A percentile compares a stretch with the other conserved stretches of the same genome.
These are phyloP conservation scores for Linanthus parryae DNA, from an alignment of 148 eudicot species.

Conservation along the genomic window DNA sequence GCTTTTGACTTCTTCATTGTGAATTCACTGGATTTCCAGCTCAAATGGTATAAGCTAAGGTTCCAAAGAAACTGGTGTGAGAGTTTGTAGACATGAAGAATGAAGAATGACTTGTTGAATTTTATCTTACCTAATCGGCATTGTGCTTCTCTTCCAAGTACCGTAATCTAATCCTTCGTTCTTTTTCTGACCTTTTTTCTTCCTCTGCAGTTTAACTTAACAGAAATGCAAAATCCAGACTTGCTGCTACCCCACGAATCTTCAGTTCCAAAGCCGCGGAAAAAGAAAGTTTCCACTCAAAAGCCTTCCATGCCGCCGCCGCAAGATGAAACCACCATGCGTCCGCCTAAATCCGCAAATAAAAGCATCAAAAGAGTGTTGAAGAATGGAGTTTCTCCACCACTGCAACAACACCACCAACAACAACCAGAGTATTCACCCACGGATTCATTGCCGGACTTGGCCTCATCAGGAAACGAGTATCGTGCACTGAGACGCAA, in stretches of 20 bases:
- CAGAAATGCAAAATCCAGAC: conserved; percentile 54
- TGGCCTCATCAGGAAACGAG: conserved; percentile 41
- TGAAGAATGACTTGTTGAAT: no score
- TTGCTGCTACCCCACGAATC: conserved; percentile 23
- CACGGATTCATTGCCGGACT: conserved; percentile 40
- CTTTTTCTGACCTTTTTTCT: not conserved
- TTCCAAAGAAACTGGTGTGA: no score
- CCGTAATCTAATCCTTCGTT: not conserved
- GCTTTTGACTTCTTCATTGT: no score
- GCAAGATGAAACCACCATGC: conserved; percentile 30
- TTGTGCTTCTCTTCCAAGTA: no score
- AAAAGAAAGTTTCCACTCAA: conserved; percentile 40
- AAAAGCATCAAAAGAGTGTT: conserved; percentile 37
- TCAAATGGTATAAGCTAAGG: no score
- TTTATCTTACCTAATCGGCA: no score
- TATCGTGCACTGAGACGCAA: conserved; percentile 63
- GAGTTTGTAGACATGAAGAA: no score
- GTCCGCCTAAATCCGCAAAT: conserved; percentile 22
- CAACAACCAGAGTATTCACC: conserved; percentile 39
- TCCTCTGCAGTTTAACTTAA: not conserved
- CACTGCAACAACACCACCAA: no score
- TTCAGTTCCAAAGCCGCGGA: conserved; percentile 29
- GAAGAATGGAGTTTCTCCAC: conserved; percentile 26
- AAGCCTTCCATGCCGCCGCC: conserved; percentile 28
- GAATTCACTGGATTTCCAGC: no score